A percentile compares a stretch with the other conserved stretches of the same genome.
phyloP scores from a whole-genome alignment of 352 stramenopile genomes.

The Globisporangium rhizosaccharum region DNA sequence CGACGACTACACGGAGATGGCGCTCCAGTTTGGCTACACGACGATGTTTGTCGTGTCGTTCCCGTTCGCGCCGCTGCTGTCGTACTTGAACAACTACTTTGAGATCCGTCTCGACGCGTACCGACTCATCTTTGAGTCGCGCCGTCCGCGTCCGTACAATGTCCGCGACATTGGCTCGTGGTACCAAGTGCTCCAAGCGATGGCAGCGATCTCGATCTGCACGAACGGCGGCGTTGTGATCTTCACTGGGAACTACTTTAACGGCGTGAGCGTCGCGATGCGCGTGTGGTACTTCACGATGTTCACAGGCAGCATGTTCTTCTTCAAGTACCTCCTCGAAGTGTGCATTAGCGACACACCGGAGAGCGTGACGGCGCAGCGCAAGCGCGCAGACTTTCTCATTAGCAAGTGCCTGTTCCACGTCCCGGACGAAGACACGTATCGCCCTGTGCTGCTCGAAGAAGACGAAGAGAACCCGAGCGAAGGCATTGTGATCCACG shows the following conservation, averaged over 20 bases:
- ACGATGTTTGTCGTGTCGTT: slow-evolving; percentile 91
- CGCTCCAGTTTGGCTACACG: slow-evolving; percentile 85
- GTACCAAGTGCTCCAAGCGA: slow-evolving; percentile 86
- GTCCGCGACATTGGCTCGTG: slow-evolving; percentile 91
- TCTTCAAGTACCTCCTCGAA: slow-evolving; percentile 80
- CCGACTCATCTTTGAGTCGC: slow-evolving; percentile 77
- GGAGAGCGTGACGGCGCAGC: slow-evolving; percentile 65
- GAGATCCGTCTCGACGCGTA: slow-evolving; percentile 90
- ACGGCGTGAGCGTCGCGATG: slow-evolving; percentile 36
- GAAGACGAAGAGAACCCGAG: slow-evolving; percentile 29
- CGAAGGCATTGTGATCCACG: slow-evolving; percentile 47
- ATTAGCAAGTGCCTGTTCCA: slow-evolving; percentile 85
- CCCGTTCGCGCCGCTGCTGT: slow-evolving; percentile 89
- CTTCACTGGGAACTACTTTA: slow-evolving; percentile 87
- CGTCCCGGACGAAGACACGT: slow-evolving; percentile 64
- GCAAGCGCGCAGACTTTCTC: slow-evolving; percentile 76
- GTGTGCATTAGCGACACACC: slow-evolving; percentile 71
- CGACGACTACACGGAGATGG: slow-evolving; percentile 93
- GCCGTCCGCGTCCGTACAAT: slow-evolving; percentile 71
- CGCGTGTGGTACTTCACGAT: slow-evolving; percentile 79
- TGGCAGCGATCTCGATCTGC: slow-evolving; percentile 88
- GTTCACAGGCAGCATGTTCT: slow-evolving; percentile 76
- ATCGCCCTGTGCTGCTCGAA: slow-evolving; percentile 22
- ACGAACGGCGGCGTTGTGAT: slow-evolving; percentile 92
- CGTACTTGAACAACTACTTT: slow-evolving; percentile 91